phyloP scores from a whole-genome alignment of 2,329 filamentous ascomycete genomes.

The Calonectria pseudoturangicola region DNA sequence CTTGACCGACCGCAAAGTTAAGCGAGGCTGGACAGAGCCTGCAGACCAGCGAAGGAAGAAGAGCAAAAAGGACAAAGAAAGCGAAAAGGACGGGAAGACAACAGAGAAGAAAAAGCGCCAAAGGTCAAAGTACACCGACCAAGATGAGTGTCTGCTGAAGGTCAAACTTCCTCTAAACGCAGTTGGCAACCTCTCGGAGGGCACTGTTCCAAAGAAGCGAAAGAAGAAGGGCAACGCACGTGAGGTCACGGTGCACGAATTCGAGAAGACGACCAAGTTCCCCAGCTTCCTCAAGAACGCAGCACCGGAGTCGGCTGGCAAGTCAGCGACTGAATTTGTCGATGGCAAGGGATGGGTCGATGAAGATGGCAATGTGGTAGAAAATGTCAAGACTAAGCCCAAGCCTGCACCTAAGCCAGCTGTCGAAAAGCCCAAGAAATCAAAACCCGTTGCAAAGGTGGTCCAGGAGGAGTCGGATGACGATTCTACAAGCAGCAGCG shows the following conservation, averaged over 20 bases:
- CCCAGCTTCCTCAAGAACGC: constrained; percentile 84
- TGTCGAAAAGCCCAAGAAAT: constrained; percentile 51
- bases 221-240: constrained; percentile 70
- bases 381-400: constrained; percentile 66
- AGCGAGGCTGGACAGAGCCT: constrained; percentile 91
- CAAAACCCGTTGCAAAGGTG: constrained; percentile 47
- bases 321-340: constrained; percentile 77
- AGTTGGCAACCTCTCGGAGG: constrained; percentile 64
- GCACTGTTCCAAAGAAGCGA: constrained; percentile 72
- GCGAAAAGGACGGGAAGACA: constrained; percentile 68
- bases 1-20: constrained; percentile 85
- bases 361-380: constrained; percentile 83
- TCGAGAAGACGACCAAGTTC: constrained; percentile 87
- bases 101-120: constrained; percentile 75
- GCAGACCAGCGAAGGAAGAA: constrained; percentile 68
- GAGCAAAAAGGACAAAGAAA: constrained; percentile 68
- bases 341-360: constrained; percentile 94
- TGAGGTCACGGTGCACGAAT: constrained; percentile 88
- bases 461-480: constrained; percentile 55
- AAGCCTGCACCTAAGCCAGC: constrained; percentile 53
- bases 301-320: constrained; percentile 56
- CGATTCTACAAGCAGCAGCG: constrained; percentile 54
- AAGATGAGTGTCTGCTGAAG: constrained; percentile 89
- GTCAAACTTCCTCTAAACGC: constrained; percentile 77
- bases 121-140: constrained; percentile 87